These are phyloP conservation scores for Aspergillus sp. DNA, from an alignment of 2,329 filamentous ascomycete genomes.

Conservation along the genomic window DNA sequence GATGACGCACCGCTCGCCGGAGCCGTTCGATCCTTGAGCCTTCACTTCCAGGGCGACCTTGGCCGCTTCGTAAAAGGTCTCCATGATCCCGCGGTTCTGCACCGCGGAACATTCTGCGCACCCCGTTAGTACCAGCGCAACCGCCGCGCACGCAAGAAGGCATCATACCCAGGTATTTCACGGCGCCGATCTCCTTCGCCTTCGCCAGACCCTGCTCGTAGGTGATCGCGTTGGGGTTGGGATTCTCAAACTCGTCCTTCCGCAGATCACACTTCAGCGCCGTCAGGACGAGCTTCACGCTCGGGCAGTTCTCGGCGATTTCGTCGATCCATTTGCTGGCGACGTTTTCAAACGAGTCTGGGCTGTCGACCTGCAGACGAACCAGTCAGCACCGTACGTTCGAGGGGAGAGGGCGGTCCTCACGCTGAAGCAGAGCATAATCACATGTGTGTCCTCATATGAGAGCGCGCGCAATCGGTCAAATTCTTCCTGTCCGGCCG, in stretches of 20 bases:
- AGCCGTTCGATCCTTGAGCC: constrained; percentile 34
- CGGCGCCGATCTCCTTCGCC: constrained; percentile 83
- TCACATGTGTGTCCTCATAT: constrained; percentile 96
- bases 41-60: constrained; percentile 73
- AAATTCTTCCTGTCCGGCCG: constrained; percentile 98
- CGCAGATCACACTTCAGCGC: constrained; percentile 96
- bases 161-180: constrained; percentile 77
- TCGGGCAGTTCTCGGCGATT: constrained; percentile 95
- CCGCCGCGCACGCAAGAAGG: neutral
- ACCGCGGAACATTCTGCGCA: constrained; percentile 91
- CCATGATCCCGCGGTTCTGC: constrained; percentile 96
- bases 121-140: neutral
- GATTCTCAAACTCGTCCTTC: constrained; percentile 72
- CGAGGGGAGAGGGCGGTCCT: constrained; percentile 15
- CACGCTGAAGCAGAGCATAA: constrained; percentile 97
- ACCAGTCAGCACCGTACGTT: neutral
- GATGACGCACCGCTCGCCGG: constrained; percentile 35
- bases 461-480: constrained; percentile 92
- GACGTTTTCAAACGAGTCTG: constrained; percentile 95
- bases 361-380: constrained; percentile 70
- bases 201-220: constrained; percentile 92
- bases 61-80: constrained; percentile 96
- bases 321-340: constrained; percentile 98
- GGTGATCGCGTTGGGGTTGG: constrained; percentile 66
- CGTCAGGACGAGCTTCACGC: constrained; percentile 90